Percentiles rank a stretch among this genome's conserved stretches.
These are phyloP conservation scores for rapeseed (Brassica napus) DNA, from an alignment of 345 rosid species.

Conservation along the genomic window Da-Ae NC_063436.1:15983501-15984000, in stretches of 20 bases:
- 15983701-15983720: slow-evolving; percentile 80
- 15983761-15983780: slow-evolving; percentile 82
- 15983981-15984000: slow-evolving; percentile 82
- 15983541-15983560: slow-evolving; percentile 76
- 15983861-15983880: slow-evolving; percentile 80
- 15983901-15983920: slow-evolving; percentile 73
- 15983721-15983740: slow-evolving; percentile 67
- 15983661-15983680: slow-evolving; percentile 77
- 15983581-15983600: slow-evolving; percentile 59
- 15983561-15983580: slow-evolving; percentile 63
- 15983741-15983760: slow-evolving; percentile 62
- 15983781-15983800: slow-evolving; percentile 62
- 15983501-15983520: slow-evolving; percentile 83
- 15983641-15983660: slow-evolving; percentile 92
- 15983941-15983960: slow-evolving; percentile 73
- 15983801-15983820: slow-evolving; percentile 63
- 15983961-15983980: slow-evolving; percentile 84
- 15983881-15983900: slow-evolving; percentile 86
- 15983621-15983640: slow-evolving; percentile 73
- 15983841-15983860: slow-evolving; percentile 77
- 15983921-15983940: slow-evolving; percentile 73
- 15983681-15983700: slow-evolving; percentile 74
- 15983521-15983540: slow-evolving; percentile 91
- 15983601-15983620: slow-evolving; percentile 74
- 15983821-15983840: slow-evolving; percentile 87